phyloP scores from a whole-genome alignment of 768 basidiomycete species.

The Dendrothele bispora region DNA sequence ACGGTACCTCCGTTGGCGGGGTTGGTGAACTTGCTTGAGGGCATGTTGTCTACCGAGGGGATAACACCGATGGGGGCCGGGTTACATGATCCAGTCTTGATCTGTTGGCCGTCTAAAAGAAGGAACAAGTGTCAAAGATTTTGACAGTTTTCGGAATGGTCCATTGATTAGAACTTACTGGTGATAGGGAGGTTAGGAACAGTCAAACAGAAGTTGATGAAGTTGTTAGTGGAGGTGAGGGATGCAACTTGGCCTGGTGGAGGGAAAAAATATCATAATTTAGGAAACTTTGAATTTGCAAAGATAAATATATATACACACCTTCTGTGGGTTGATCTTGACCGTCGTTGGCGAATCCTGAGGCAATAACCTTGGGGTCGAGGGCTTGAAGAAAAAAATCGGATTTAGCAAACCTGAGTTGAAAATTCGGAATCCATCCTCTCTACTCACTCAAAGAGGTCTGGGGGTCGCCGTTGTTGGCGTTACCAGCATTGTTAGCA shows the following conservation, averaged over 20 bases:
- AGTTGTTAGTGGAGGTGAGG: conserved; percentile 59
- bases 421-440: neutral
- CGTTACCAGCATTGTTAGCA: neutral
- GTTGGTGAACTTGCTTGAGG: conserved; percentile 46
- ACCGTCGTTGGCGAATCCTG: conserved; percentile 50
- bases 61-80: conserved; percentile 58
- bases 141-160: neutral
- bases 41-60: conserved; percentile 44
- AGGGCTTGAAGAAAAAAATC: conserved; percentile 36
- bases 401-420: too few relatives aligned
- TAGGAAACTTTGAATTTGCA: neutral
- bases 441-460: neutral
- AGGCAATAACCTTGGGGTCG: conserved; percentile 49
- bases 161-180: conserved; percentile 4
- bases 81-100: conserved; percentile 58
- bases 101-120: conserved; percentile 43
- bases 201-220: conserved; percentile 55
- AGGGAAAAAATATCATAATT: too few relatives aligned
- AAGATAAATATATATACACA: conserved; percentile 12
- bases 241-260: conserved; percentile 50
- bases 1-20: conserved; percentile 47
- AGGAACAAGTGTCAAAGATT: neutral
- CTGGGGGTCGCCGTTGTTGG: neutral
- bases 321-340: conserved; percentile 39
- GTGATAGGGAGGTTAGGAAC: conserved; percentile 48